Base-by-base conservation (phyloP, 139 green algal genomes). In the Volvox africanus region DNA sequence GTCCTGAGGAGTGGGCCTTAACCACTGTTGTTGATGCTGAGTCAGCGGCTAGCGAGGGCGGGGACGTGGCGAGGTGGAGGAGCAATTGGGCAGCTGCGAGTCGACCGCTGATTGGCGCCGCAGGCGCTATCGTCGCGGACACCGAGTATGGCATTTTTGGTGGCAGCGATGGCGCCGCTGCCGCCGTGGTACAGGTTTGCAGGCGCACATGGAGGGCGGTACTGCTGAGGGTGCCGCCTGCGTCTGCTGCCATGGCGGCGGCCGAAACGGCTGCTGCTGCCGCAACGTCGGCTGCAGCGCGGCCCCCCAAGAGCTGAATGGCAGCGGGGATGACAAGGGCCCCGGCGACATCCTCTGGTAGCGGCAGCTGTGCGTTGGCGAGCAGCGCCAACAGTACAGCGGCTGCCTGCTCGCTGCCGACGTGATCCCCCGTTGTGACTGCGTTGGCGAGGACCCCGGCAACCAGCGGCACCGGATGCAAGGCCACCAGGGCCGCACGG, bases 401-500 rank as follows among this genome's bases (percentile, higher is more conserved):
- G 12, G 73, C 86, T 5, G 50, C 71, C 21, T 30, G 86, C 71
- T 90, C 82, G 61, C 61, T 36, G 61, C 82, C 32, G 33, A 22
- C 33, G 33, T 13, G 1, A 35, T 62, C 33, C 2, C 21, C 13
- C 19, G 62, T 26, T 14, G 62, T 37, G 2, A 77, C 68, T 17
- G 67, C 84, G 24, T 68, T 73, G 0, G 71, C 37, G 3, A 84
- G 61, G 20, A 81, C 73, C 3, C 86, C 50, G 13, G 73, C 86
- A 22, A 90, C 73, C 19, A 90, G 86, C 30, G 86, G 71, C 86
- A 90, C 86, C 9, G 86, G 86, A 44, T 90, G 69, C 50, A 90
- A 69, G 44, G 86, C 86, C 20, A 69, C 86, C 50, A 90, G 86
- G 22, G 55, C 86, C 9, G 73, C 73, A 20, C 50, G n/a, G n/a